These are phyloP conservation scores for Cryptomeria japonica DNA, from an alignment of 75 land plant genomes.

Conservation along the genomic window DNA sequence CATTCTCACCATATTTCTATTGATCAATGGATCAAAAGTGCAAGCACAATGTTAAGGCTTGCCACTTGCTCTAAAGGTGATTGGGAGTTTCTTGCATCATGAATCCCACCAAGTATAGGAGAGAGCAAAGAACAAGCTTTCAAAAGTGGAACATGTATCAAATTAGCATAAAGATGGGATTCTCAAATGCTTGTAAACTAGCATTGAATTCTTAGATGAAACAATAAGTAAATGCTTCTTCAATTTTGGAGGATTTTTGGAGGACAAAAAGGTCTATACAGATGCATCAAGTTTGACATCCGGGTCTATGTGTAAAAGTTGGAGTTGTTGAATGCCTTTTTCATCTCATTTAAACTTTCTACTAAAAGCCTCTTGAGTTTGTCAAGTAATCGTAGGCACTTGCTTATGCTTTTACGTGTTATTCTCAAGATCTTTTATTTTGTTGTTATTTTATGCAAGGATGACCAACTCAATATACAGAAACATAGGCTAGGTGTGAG, in stretches of 20 bases:
- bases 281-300: constrained; percentile 46
- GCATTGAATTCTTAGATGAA: constrained; percentile 27
- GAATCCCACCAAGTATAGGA: constrained; percentile 40
- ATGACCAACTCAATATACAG: too few species aligned
- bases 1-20: background rate
- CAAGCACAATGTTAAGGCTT: constrained; percentile 53
- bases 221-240: constrained; percentile 45
- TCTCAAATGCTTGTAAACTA: constrained; percentile 48
- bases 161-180: constrained; percentile 45
- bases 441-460: background rate
- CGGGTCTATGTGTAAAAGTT: constrained; percentile 52
- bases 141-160: constrained; percentile 33
- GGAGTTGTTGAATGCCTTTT: constrained; percentile 52
- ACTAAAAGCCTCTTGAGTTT: constrained; percentile 51
- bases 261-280: constrained; percentile 52
- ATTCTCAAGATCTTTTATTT: background rate
- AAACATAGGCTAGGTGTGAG: too few species aligned
- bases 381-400: background rate
- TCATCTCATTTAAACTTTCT: constrained; percentile 44
- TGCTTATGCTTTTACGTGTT: background rate
- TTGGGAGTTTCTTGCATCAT: constrained; percentile 43
- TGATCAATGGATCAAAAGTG: constrained; percentile 16
- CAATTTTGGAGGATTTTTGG: constrained; percentile 58
- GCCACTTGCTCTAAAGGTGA: constrained; percentile 61
- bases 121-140: constrained; percentile 40